phyloP scores from a whole-genome alignment of 768 basidiomycete species.

The Suillus weaverae region DNA sequence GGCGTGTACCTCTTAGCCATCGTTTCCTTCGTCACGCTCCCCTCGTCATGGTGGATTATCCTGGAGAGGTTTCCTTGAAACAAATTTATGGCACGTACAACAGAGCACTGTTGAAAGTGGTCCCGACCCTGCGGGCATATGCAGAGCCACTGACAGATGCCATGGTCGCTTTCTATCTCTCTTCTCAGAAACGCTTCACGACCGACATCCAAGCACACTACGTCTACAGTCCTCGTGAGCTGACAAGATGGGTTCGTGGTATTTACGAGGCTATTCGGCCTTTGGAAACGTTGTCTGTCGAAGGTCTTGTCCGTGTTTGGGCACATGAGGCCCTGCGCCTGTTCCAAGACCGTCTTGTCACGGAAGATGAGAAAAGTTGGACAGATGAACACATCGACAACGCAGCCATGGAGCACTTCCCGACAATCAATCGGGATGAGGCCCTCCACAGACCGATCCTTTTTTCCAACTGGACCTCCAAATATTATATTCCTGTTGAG shows the following conservation, averaged over 20 bases:
- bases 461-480: constrained; percentile 99
- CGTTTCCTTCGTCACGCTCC: constrained; percentile 98
- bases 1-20: constrained; percentile 96
- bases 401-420: constrained; percentile 88
- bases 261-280: constrained; percentile 97
- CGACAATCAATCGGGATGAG: constrained; percentile 84
- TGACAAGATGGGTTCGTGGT: constrained; percentile 96
- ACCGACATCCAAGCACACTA: constrained; percentile 98
- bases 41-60: constrained; percentile 98
- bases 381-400: constrained; percentile 91
- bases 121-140: constrained; percentile 90
- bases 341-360: constrained; percentile 96
- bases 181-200: constrained; percentile 92
- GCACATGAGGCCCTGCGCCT: constrained; percentile 96
- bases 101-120: constrained; percentile 91
- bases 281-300: constrained; percentile 88
- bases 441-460: constrained; percentile 88
- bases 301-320: constrained; percentile 96
- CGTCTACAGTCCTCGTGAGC: constrained; percentile 97
- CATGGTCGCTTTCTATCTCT: constrained; percentile 95
- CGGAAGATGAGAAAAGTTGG: constrained; percentile 91
- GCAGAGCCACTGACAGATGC: constrained; percentile 94
- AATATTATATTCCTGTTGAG: constrained; percentile 94
- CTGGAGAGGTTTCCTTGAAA: constrained; percentile 93
- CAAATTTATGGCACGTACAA: constrained; percentile 99